A percentile compares a stretch with the other conserved stretches of the same genome.
Evolutionary conservation across 768 basidiomycete genomes (phyloP).

Genomic region (Boletus subparvulus): DNA sequence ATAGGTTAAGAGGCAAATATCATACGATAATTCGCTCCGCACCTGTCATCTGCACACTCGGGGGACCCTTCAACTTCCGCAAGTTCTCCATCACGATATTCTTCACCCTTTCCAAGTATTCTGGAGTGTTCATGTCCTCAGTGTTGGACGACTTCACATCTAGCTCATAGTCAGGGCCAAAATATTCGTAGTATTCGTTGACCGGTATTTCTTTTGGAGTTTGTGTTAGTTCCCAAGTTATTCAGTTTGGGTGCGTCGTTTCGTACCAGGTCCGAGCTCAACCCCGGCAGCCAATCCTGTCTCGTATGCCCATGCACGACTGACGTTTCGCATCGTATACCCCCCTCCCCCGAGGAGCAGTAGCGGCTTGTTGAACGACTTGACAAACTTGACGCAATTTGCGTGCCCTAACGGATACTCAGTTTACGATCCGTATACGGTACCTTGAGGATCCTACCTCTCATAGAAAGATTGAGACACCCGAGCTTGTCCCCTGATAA

Average conservation of each 20-base stretch:
- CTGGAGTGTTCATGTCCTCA: conserved; percentile 90
- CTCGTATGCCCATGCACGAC: conserved; percentile 96
- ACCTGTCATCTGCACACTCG: conserved; percentile 92
- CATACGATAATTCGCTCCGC: conserved; percentile 16
- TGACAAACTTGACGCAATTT: conserved; percentile 95
- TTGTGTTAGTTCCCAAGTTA: conserved; percentile 2
- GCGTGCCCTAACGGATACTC: conserved; percentile 69
- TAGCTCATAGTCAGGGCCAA: conserved; percentile 94
- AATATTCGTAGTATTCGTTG: conserved; percentile 99
- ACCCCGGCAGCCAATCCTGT: conserved; percentile 98
- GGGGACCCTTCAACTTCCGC: conserved; percentile 81
- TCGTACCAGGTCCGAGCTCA: conserved; percentile 78
- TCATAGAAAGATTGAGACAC: conserved; percentile 95
- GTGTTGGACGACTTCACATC: conserved; percentile 94
- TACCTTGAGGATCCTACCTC: conserved; percentile 45
- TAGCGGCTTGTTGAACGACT: conserved; percentile 93
- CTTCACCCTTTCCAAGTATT: conserved; percentile 92
- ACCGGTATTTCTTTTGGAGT: conserved; percentile 83
- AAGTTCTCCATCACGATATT: conserved; percentile 90
- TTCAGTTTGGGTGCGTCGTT: not conserved
- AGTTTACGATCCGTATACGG: not conserved
- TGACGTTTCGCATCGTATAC: conserved; percentile 98
- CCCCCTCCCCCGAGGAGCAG: conserved; percentile 95
- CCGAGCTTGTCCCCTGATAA: conserved; percentile 95
- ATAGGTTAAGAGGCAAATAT: not conserved